Evolutionary conservation across 1,284 basidiomycete genomes (phyloP).

Genomic region (Moesziomyces parantarcticus): DNA sequence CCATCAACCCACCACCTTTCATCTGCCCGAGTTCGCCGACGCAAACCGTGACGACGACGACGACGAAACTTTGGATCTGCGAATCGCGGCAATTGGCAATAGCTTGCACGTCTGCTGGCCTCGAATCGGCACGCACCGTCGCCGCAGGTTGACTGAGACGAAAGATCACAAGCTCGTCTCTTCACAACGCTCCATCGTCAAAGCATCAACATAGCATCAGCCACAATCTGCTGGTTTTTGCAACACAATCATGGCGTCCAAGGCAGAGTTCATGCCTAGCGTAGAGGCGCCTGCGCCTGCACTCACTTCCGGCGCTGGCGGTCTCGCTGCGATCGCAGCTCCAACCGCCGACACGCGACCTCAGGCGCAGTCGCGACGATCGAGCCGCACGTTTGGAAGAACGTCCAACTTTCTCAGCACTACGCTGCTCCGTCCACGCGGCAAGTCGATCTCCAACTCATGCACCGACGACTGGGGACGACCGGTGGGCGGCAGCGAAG

Average conservation of each 20-base stretch:
- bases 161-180: too few relatives aligned
- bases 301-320: background rate
- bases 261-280: conserved; percentile 23
- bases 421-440: conserved; percentile 17
- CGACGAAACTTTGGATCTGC: too few relatives aligned
- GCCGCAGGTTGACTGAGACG: too few relatives aligned
- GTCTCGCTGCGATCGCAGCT: background rate
- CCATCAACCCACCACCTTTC: too few relatives aligned
- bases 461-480: conserved; percentile 31
- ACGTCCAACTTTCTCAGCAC: conserved; percentile 28
- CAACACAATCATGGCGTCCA: conserved; percentile 20
- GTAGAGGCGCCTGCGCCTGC: conserved; percentile 7
- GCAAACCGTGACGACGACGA: too few relatives aligned
- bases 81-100: too few relatives aligned
- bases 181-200: background rate
- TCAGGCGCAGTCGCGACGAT: conserved; percentile 16
- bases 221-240: background rate
- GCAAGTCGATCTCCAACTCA: conserved; percentile 17
- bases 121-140: too few relatives aligned
- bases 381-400: conserved; percentile 15
- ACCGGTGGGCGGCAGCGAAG: conserved; percentile 46
- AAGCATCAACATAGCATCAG: background rate
- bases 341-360: conserved; percentile 1
- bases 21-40: too few relatives aligned
- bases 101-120: too few relatives aligned